Evolutionary conservation across 345 rosid genomes (phyloP), one percentile per base, ranked within the genome.

Genomic region (Cardamine resedifolia): DNA sequence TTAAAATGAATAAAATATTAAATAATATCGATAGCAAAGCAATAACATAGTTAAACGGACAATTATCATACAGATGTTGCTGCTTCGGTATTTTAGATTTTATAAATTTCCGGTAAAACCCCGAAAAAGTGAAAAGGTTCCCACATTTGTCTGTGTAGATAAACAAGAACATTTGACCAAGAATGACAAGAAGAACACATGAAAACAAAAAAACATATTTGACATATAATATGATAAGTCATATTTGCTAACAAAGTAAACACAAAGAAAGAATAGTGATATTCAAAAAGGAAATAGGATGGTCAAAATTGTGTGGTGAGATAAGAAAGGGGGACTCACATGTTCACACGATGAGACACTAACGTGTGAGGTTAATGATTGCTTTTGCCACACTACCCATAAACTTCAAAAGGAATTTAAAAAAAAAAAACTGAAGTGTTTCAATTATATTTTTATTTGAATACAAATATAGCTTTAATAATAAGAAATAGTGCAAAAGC

Each of bases 321-420:
- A 76, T 76, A 70, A 57, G 72, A 58, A 65, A 77, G 55, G 68
- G 66, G 69, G 59, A 65, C 43, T 71, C 80, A 70, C 80, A 71
- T 77, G 80, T 71, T 77, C 76, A 77, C 80, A 77, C 76, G 66
- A 71, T 49, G 49, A 71, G 68, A 77, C 80, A 77, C 63, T 77
- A 64, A 71, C 72, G 76, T 77, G 76, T 77, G 72, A 71, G 58
- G 50, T 77, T 77, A 77, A 77, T 77, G 76, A 77, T 77, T 77
- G 76, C 68, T 23, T 58, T 77, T 58, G 72, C 52, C 68, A 64
- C 68, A 77, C 12, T 30, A 76, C 75, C 71, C 71, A 62, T 62
- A 75, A 75, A 69, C 65, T 75, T 62, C 44, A 45, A 62, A 44
- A 48, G 33, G 39, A 33, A 16, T 33, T 48, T 27, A 6, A 0